A percentile compares a stretch with the other conserved stretches of the same genome.
Evolutionary conservation across 768 basidiomycete genomes (phyloP).

Genomic region (Pisolithus marmoratus): DNA sequence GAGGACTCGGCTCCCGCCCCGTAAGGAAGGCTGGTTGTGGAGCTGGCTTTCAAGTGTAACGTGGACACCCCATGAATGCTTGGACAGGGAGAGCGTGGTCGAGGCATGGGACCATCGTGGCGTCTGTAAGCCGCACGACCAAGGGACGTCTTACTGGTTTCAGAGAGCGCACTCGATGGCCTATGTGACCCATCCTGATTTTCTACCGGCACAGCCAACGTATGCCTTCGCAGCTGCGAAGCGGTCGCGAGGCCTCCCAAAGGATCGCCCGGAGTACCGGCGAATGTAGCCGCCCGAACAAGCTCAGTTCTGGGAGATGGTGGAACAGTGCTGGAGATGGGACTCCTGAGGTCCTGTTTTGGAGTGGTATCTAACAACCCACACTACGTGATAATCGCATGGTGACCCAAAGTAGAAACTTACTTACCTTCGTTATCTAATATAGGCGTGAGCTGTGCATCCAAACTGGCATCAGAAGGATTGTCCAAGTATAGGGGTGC

Average conservation of each 20-base stretch:
- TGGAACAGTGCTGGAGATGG: not conserved
- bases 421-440: conserved; percentile 2
- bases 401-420: not conserved
- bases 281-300: conserved; percentile 8
- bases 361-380: not conserved
- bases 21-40: conserved; percentile 5
- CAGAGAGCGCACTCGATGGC: conserved; percentile 7
- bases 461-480: not conserved
- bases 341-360: conserved; percentile 4
- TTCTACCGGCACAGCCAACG: conserved; percentile 5
- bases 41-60: conserved; percentile 2
- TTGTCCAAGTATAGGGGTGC: conserved; percentile 1
- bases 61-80: conserved; percentile 8
- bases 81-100: conserved; percentile 9
- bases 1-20: not conserved
- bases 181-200: conserved; percentile 1
- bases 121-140: conserved; percentile 10
- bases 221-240: conserved; percentile 6
- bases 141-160: conserved; percentile 2
- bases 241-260: not conserved
- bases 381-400: not conserved
- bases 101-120: conserved; percentile 11
- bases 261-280: conserved; percentile 6
- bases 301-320: not conserved
- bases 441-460: not conserved